Percentiles rank a stretch among this genome's conserved stretches.
phyloP scores from a whole-genome alignment of 1,284 basidiomycete species.

The Vanrija humicola region DNA sequence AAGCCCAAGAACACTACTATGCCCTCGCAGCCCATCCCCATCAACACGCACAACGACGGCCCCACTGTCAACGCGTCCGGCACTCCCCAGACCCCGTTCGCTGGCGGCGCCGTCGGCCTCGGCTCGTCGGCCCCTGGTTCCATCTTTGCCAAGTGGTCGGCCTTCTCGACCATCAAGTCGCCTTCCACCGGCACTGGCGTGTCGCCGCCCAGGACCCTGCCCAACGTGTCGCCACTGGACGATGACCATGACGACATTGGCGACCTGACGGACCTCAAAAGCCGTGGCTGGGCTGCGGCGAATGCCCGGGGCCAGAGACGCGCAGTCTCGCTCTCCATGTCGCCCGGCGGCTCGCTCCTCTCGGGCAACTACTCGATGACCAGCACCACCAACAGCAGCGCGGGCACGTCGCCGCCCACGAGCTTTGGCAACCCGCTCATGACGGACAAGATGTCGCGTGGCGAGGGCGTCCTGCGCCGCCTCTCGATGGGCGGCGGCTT shows the following conservation, averaged over 20 bases:
- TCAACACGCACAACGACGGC: neutral
- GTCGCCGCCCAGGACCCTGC: constrained; percentile 13
- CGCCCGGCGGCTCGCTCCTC: constrained; percentile 7
- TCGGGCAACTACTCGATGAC: constrained; percentile 1
- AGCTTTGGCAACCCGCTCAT: constrained; percentile 21
- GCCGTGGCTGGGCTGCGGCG: constrained; percentile 25
- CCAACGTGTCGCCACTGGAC: neutral
- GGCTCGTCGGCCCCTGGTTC: constrained; percentile 2
- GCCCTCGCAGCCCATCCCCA: constrained; percentile 16
- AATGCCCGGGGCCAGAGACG: constrained; percentile 21
- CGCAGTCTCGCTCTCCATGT: constrained; percentile 30
- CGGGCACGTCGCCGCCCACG: constrained; percentile 6
- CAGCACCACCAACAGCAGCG: constrained; percentile 1
- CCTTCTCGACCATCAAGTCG: constrained; percentile 6
- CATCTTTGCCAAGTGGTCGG: constrained; percentile 17
- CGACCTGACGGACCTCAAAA: constrained; percentile 31
- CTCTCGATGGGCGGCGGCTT: constrained; percentile 33
- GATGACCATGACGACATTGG: constrained; percentile 32
- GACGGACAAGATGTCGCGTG: constrained; percentile 37
- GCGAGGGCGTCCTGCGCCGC: constrained; percentile 40
- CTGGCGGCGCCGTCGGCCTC: constrained; percentile 4
- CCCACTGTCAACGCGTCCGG: constrained; percentile 11
- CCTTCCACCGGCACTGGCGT: constrained; percentile 6
- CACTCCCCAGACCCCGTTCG: constrained; percentile 34
- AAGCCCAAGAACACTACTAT: neutral